A percentile compares a stretch with the other conserved stretches of the same genome.
phyloP scores from a whole-genome alignment of 192 early-diverging fungal species.

The Gryganskiella cystojenkinii region DNA sequence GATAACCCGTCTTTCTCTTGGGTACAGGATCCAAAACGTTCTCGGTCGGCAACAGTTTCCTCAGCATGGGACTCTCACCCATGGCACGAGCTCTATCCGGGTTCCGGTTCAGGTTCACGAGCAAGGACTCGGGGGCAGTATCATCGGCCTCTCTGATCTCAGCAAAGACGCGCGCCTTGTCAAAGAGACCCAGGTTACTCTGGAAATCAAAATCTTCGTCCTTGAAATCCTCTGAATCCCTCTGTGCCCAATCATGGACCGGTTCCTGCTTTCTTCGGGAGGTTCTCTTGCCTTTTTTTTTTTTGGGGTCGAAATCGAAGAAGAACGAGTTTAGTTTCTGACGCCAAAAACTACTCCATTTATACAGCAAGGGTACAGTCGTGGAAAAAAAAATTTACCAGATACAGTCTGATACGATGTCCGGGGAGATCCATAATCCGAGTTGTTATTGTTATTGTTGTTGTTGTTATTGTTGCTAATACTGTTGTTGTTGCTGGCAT shows the following conservation, averaged over 20 bases:
- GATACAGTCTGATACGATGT: slow-evolving; percentile 16
- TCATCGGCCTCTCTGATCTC: slow-evolving; percentile 75
- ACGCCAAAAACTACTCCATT: not conserved
- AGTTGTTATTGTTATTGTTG: slow-evolving; percentile 35
- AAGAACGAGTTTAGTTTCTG: not conserved
- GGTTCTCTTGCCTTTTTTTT: slow-evolving; percentile 27
- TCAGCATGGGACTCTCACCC: slow-evolving; percentile 49
- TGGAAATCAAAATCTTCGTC: slow-evolving; percentile 77
- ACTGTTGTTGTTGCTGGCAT: slow-evolving; percentile 14
- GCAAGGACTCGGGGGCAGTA: slow-evolving; percentile 74
- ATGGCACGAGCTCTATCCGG: slow-evolving; percentile 51
- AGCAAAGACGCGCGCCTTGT: slow-evolving; percentile 78
- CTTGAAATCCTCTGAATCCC: slow-evolving; percentile 67
- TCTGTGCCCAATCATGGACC: slow-evolving; percentile 66
- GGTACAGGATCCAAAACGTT: slow-evolving; percentile 73
- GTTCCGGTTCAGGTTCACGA: slow-evolving; percentile 78
- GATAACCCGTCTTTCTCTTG: slow-evolving; percentile 13
- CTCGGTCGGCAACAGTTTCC: slow-evolving; percentile 66
- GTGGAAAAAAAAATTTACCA: slow-evolving; percentile 5
- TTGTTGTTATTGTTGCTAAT: slow-evolving; percentile 16
- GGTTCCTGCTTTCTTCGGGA: slow-evolving; percentile 37
- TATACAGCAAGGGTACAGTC: too few species aligned
- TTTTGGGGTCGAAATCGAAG: not conserved
- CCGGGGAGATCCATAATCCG: slow-evolving; percentile 43
- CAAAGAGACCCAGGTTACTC: slow-evolving; percentile 70